A percentile compares a stretch with the other conserved stretches of the same genome.
These are phyloP conservation scores for Alternaria alternata DNA, from an alignment of 2,329 filamentous ascomycete species.

Conservation along the genomic window DNA sequence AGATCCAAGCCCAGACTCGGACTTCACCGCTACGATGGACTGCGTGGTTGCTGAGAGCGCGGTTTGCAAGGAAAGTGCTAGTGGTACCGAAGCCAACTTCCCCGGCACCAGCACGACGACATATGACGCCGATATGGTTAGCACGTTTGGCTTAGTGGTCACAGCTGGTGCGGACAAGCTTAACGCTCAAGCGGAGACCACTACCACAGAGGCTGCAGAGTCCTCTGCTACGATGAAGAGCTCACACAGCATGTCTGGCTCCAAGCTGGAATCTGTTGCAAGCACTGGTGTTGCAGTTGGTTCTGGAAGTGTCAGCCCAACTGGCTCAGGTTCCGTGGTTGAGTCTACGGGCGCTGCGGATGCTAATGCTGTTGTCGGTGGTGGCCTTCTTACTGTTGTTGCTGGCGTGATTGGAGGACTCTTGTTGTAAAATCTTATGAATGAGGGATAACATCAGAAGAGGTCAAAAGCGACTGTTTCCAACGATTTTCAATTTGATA, in stretches of 20 bases:
- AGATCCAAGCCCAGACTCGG: conserved; percentile 16
- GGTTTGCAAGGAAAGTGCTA: conserved; percentile 32
- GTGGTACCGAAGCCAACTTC: conserved; percentile 35
- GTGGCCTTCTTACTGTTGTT: conserved; percentile 17
- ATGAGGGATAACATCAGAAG: too few relatives aligned
- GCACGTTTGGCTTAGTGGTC: conserved; percentile 13
- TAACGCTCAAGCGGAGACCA: conserved; percentile 10
- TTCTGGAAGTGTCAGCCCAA: conserved; percentile 1
- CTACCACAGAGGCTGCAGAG: conserved; percentile 2
- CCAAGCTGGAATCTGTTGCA: not conserved
- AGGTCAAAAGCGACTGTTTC: too few relatives aligned
- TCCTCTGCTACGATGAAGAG: conserved; percentile 11
- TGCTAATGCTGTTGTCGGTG: conserved; percentile 15
- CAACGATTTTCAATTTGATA: too few relatives aligned
- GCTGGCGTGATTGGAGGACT: conserved; percentile 21
- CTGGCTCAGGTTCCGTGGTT: conserved; percentile 5
- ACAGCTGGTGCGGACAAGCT: conserved; percentile 30
- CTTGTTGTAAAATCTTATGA: conserved; percentile 5
- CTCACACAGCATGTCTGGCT: conserved; percentile 6
- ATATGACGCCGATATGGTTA: conserved; percentile 17
- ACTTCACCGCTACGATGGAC: conserved; percentile 32
- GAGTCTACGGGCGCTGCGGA: conserved; percentile 18
- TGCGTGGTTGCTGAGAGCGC: conserved; percentile 25
- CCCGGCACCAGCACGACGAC: conserved; percentile 32
- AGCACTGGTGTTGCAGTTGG: conserved; percentile 1